Evolutionary conservation across 164 flowering plant species (phyloP), one percentile per base, ranked within the genome.

Genomic region (Nymphaea colorata): DNA sequence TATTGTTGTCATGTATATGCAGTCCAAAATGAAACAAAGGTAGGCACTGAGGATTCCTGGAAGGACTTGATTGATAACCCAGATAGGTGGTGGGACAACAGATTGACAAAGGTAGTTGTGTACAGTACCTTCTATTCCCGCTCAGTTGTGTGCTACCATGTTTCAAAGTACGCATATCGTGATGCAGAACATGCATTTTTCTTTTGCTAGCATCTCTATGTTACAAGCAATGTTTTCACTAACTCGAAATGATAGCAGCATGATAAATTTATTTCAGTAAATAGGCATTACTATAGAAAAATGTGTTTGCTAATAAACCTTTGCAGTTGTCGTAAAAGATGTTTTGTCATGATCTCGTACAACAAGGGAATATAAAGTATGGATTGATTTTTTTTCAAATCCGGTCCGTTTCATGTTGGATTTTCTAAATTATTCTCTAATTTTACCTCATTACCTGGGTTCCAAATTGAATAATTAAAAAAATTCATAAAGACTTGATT

Each of bases 11-110:
- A 8, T 51, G 57, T 10, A 51, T 51, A 51, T 25, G 57, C 57
- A 10, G 14, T 51, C 8, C 12, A 51, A 15, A 51, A 51, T 8
- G 12, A 51, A 51, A 10, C 14, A 51, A 51, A 10, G 8, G 12
- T 51, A 51, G 14, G 14, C 12, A 10, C 7, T 4, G 55, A 79
- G 41, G 81, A 80, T 60, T 64, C 55, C n/a, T 89, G 95, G 95
- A 87, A 82, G 74, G 70, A 82, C 68, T 77, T 85, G 74, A 70
- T 83, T 64, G 83, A 85, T 62, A 85, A 85, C 71, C 87, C 87
- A 60, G 45, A 69, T 51, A 80, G 83, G 18, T 89, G 95, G 95
- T 85, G 88, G 91, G 95, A 89, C 75, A 85, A 86, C 63, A 83
- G 94, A 72, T 61, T 61, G 8, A 15, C n/a, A 8, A 88, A 88